phyloP scores from a whole-genome alignment of 371 early-diverging fungal genomes.

The Coemansia sp. region DNA sequence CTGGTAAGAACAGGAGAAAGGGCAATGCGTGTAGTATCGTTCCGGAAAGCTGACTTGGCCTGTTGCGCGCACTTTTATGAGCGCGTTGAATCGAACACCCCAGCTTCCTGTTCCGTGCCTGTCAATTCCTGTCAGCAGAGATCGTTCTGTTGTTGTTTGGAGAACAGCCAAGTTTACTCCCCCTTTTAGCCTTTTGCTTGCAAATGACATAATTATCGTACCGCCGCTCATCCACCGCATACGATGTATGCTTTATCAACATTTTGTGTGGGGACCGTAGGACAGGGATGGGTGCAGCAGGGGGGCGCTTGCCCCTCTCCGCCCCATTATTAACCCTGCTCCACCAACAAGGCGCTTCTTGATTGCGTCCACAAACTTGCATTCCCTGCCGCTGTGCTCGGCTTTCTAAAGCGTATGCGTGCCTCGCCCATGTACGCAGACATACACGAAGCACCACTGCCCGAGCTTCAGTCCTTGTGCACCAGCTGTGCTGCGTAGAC shows the following conservation, averaged over 20 bases:
- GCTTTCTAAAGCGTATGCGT: background rate
- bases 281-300: background rate
- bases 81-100: background rate
- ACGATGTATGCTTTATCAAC: background rate
- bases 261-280: background rate
- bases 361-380: background rate
- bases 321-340: background rate
- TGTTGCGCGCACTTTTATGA: constrained; percentile 10
- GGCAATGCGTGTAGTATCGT: constrained; percentile 1
- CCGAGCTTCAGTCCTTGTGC: background rate
- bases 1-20: constrained; percentile 1
- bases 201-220: constrained; percentile 22
- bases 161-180: background rate
- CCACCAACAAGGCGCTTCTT: background rate
- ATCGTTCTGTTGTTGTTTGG: constrained; percentile 16
- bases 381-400: background rate
- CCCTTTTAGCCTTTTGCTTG: constrained; percentile 4
- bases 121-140: background rate
- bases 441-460: background rate
- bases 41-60: constrained; percentile 5
- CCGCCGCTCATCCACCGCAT: constrained; percentile 6
- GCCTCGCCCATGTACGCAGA: background rate
- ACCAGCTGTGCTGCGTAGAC: background rate
- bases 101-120: background rate
- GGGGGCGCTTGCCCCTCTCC: background rate